Percentiles rank a stretch among this genome's conserved stretches.
Conservation (phyloP, 371 early-diverging fungal genomes). For the Zychaea mexicana region DNA sequence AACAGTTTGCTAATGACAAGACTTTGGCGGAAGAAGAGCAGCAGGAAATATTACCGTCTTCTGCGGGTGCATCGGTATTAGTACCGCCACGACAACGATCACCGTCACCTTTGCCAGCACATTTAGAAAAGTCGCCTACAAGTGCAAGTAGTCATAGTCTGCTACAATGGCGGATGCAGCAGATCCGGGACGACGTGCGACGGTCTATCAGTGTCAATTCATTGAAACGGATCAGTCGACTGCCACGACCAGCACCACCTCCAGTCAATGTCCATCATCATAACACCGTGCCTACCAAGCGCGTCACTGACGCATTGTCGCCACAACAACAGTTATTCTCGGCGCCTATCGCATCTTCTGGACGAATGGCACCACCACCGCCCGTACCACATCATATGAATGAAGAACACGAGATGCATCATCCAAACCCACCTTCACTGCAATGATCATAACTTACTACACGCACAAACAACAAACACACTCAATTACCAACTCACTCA, state of each 20-base stretch:
- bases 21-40: slow-evolving; percentile 14
- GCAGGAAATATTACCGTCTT: not conserved
- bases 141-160: not conserved
- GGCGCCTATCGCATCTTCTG: not conserved
- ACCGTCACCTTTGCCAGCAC: not conserved
- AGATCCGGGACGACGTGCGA: slow-evolving; percentile 15
- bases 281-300: slow-evolving; percentile 4
- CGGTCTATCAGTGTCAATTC: slow-evolving; percentile 18
- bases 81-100: not conserved
- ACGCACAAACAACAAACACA: too few relatives aligned
- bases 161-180: slow-evolving; percentile 10
- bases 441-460: too few relatives aligned
- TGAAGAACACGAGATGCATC: slow-evolving; percentile 8
- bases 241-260: slow-evolving; percentile 5
- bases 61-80: not conserved
- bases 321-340: slow-evolving; percentile 1
- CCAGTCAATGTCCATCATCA: slow-evolving; percentile 9
- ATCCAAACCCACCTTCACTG: not conserved
- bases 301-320: slow-evolving; percentile 1
- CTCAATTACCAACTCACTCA: too few relatives aligned
- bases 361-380: not conserved
- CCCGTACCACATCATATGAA: not conserved
- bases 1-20: slow-evolving; percentile 6
- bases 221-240: slow-evolving; percentile 8
- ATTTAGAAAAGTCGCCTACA: not conserved